These are phyloP conservation scores for Moesziomyces parantarcticus DNA, from an alignment of 1,284 basidiomycete species.

Conservation along the genomic window DNA sequence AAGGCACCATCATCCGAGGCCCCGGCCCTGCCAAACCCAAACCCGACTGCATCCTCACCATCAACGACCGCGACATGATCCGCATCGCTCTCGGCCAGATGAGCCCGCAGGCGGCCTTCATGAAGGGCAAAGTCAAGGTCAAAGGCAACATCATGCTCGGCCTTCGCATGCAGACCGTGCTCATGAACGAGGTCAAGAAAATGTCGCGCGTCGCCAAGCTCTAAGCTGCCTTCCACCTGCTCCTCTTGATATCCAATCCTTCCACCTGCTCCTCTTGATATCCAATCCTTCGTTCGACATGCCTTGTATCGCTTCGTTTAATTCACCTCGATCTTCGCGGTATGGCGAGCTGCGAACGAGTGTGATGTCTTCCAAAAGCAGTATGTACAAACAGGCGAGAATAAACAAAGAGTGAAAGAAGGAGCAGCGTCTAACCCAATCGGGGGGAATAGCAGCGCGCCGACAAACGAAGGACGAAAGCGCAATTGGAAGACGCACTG, in stretches of 20 bases:
- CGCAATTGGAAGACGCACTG: neutral
- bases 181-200: constrained; percentile 56
- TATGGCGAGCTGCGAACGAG: neutral
- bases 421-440: too few relatives aligned
- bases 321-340: too few relatives aligned
- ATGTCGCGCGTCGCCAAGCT: constrained; percentile 51
- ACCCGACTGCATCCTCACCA: constrained; percentile 52
- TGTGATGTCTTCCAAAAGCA: neutral
- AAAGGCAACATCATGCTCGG: constrained; percentile 61
- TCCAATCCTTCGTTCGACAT: neutral
- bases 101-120: constrained; percentile 55
- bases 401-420: neutral
- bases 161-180: constrained; percentile 52
- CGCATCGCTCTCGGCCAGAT: constrained; percentile 49
- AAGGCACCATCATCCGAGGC: constrained; percentile 43
- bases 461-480: constrained; percentile 23
- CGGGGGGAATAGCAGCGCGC: neutral
- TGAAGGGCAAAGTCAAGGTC: constrained; percentile 58
- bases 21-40: constrained; percentile 50
- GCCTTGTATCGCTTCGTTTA: too few relatives aligned
- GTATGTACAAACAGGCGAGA: neutral
- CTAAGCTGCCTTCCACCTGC: constrained; percentile 10
- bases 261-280: too few relatives aligned
- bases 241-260: too few relatives aligned
- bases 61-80: constrained; percentile 60